Percentiles rank a stretch among this genome's conserved stretches.
phyloP scores from a whole-genome alignment of 257 asterid genomes.

The Primulina eburnea region DNA sequence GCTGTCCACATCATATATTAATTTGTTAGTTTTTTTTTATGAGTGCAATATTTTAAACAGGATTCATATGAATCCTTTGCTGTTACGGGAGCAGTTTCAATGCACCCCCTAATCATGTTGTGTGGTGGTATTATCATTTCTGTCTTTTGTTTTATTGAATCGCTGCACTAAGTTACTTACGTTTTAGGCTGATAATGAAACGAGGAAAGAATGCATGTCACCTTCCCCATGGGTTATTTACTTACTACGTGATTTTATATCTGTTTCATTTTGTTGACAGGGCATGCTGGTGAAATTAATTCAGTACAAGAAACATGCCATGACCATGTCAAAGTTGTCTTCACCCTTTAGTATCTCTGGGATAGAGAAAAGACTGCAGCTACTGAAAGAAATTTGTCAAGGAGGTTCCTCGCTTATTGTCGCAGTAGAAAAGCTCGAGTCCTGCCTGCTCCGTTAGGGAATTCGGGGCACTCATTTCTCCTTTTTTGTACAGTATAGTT shows the following conservation, averaged over 20 bases:
- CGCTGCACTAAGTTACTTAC: too few relatives aligned
- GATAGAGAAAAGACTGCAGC: conserved; percentile 50
- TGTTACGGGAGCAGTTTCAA: not conserved
- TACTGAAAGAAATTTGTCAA: conserved; percentile 58
- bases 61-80: too few relatives aligned
- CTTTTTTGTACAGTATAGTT: not conserved
- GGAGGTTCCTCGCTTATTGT: conserved; percentile 41
- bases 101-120: not conserved
- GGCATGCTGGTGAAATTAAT: conserved; percentile 66
- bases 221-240: not conserved
- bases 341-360: conserved; percentile 22
- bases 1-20: too few relatives aligned
- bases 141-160: not conserved
- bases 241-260: conserved; percentile 6
- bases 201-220: not conserved
- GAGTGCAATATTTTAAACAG: not conserved
- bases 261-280: conserved; percentile 35
- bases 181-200: not conserved
- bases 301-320: conserved; percentile 37
- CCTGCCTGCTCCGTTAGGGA: not conserved
- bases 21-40: too few relatives aligned
- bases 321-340: conserved; percentile 18
- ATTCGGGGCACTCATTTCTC: not conserved
- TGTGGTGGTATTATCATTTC: not conserved
- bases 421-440: conserved; percentile 53